Evolutionary conservation across 106 monocot genomes (phyloP), one percentile per base, ranked within the genome.

Genomic region (Xerophyta viscosa): DNA sequence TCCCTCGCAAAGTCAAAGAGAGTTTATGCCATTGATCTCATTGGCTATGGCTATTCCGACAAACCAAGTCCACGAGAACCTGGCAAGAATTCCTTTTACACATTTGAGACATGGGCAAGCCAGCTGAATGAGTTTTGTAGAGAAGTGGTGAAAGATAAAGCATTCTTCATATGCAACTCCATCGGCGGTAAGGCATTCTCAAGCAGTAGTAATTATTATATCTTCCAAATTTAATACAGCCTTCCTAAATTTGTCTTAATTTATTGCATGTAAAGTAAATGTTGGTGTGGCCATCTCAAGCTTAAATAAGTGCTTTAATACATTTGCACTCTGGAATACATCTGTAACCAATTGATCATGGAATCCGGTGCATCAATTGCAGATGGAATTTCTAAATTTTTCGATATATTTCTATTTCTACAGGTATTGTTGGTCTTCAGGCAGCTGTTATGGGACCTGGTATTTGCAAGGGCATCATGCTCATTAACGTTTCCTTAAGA

Each of bases 121-220:
- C 88, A 94, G 52, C 30, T 94, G 46, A 94, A 88, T 75, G 77
- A 80, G 3, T 94, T 94, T 54, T 88, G 81, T 64, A 20, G 50
- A 48, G 81, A 78, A 20, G 72, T 94, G 27, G 84, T 94, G n/a
- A 81, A 76, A 67, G 88, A 81, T 52, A 36, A 63, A 29, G 88
- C 78, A 18, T 94, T 94, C 81, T 88, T 81, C 59, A 85, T 94
- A 58, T 94, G 94, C 64, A 94, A 94, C 56, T 94, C 94, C 20
- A 88, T 94, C 55, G 94, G 94, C 76, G 94, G 94, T 88, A 71
- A 46, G 29, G 51, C n/a, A n/a, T n/a, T n/a, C n/a, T n/a, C n/a
- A n/a, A n/a, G n/a, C n/a, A n/a, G n/a, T n/a, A n/a, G n/a, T n/a
- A n/a, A n/a, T n/a, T n/a, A n/a, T n/a, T n/a, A n/a, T n/a, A n/a